Conservation (phyloP, 306 rosid species). For the Inga laurina region DNA sequence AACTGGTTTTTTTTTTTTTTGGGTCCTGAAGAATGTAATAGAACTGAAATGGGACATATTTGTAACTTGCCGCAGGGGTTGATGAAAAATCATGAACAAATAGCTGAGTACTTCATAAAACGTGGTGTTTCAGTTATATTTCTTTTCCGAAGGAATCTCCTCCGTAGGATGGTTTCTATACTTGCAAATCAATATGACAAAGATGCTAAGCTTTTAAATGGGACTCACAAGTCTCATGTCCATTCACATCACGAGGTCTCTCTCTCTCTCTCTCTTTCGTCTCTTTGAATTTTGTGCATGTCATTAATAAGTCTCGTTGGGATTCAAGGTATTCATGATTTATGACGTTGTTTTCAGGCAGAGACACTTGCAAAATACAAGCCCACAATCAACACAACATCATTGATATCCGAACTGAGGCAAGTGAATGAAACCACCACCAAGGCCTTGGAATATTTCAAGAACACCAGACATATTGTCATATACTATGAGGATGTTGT, state of each 20-base stretch:
- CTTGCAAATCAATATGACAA: conserved; percentile 84
- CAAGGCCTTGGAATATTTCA: conserved; percentile 89
- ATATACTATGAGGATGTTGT: conserved; percentile 89
- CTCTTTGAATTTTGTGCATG: not conserved
- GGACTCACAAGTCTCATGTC: conserved; percentile 97
- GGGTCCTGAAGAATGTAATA: not conserved
- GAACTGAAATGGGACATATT: conserved; percentile 12
- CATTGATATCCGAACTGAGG: conserved; percentile 58
- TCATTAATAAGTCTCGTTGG: not conserved
- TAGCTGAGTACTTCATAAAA: conserved; percentile 71
- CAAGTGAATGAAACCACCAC: conserved; percentile 73
- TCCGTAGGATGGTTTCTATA: conserved; percentile 91
- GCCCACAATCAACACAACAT: conserved; percentile 73
- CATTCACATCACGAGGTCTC: conserved; percentile 89
- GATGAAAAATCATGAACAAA: conserved; percentile 81
- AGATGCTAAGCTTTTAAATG: conserved; percentile 71
- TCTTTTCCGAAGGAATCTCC: conserved; percentile 93
- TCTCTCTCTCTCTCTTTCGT: conserved; percentile 37
- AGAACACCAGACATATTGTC: conserved; percentile 76
- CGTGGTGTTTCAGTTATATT: conserved; percentile 83
- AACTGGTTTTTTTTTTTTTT: not conserved
- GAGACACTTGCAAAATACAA: conserved; percentile 87
- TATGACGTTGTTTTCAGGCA: conserved; percentile 67
- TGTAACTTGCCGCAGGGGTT: conserved; percentile 65
- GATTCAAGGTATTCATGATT: conserved; percentile 2